These are phyloP conservation scores for Psilocybe subaeruginosa DNA, from an alignment of 768 basidiomycete genomes.

Conservation along the genomic window DNA sequence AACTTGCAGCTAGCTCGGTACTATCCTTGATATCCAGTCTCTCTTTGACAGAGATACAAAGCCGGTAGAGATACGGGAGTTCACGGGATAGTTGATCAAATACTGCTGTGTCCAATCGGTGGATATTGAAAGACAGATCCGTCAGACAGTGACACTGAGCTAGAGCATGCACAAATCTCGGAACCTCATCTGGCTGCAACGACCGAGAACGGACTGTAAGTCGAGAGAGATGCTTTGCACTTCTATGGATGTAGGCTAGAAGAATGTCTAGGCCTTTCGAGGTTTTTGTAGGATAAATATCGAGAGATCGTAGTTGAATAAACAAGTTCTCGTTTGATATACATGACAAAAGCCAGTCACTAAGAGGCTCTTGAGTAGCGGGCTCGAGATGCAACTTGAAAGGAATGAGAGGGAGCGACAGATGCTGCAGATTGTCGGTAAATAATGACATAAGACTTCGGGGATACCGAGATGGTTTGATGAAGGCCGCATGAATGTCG, in stretches of 20 bases:
- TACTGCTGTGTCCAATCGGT: neutral
- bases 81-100: neutral
- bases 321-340: neutral
- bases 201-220: neutral
- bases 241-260: neutral
- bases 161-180: neutral
- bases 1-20: neutral
- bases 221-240: neutral
- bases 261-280: neutral
- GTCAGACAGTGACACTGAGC: neutral
- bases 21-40: neutral
- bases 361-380: neutral
- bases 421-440: neutral
- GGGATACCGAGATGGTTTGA: constrained; percentile 1
- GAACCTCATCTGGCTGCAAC: neutral
- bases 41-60: neutral
- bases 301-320: neutral
- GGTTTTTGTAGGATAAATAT: constrained; percentile 4
- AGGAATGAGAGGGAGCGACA: neutral
- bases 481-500: neutral
- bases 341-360: neutral
- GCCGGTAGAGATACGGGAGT: neutral
- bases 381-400: constrained; percentile 4
- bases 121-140: neutral
- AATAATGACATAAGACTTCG: neutral